Conservation (phyloP, 2,329 filamentous ascomycete genomes). For the Alternaria triticina region DNA sequence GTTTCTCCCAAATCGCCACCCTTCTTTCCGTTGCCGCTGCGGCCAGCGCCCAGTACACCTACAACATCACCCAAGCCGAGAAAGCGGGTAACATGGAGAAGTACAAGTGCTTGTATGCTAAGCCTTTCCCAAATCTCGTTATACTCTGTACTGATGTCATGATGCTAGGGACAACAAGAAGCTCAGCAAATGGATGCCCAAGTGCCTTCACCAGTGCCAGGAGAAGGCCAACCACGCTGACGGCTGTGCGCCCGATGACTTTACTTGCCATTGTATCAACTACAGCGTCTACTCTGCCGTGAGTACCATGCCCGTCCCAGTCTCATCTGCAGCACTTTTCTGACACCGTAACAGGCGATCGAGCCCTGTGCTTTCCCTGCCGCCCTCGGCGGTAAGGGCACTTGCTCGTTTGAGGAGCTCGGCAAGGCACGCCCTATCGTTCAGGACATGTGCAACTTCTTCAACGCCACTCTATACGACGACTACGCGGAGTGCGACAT, state of each 20-base stretch:
- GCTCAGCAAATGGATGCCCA: slow-evolving; percentile 15
- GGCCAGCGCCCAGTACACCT: slow-evolving; percentile 24
- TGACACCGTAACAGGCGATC: slow-evolving; percentile 14
- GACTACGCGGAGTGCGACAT: slow-evolving; percentile 20
- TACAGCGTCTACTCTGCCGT: slow-evolving; percentile 27
- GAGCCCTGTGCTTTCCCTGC: slow-evolving; percentile 27
- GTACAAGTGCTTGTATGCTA: slow-evolving; percentile 32
- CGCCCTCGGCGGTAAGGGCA: slow-evolving; percentile 12
- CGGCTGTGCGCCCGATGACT: slow-evolving; percentile 30
- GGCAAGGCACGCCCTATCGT: slow-evolving; percentile 24
- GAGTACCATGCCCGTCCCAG: neutral
- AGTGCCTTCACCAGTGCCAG: slow-evolving; percentile 27
- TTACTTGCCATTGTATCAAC: slow-evolving; percentile 32
- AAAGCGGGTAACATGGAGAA: slow-evolving; percentile 24
- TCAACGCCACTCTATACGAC: slow-evolving; percentile 31
- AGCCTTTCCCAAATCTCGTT: neutral
- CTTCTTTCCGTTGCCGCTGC: slow-evolving; percentile 5
- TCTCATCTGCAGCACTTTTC: neutral
- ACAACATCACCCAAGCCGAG: slow-evolving; percentile 29
- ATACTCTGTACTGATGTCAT: neutral
- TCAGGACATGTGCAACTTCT: slow-evolving; percentile 32
- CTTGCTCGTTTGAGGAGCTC: slow-evolving; percentile 19
- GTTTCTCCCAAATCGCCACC: neutral
- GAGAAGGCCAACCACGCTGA: slow-evolving; percentile 22
- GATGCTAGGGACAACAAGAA: slow-evolving; percentile 17